A percentile compares a stretch with the other conserved stretches of the same genome.
These are phyloP conservation scores for Parathielavia hyrcaniae DNA, from an alignment of 495 filamentous ascomycete species.

Conservation along the genomic window DNA sequence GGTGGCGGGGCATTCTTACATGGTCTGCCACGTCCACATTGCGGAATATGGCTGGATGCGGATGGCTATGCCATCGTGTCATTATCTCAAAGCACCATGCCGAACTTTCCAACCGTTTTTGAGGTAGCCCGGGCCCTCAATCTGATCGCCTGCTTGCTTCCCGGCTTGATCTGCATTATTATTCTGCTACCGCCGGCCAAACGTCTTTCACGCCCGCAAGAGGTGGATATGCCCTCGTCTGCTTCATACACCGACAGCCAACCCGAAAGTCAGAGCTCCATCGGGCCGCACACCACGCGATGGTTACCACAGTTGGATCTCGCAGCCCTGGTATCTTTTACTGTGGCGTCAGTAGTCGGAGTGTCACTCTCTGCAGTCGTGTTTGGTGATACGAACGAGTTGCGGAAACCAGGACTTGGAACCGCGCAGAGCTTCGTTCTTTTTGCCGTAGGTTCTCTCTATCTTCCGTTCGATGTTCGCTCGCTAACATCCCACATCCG, in stretches of 20 bases:
- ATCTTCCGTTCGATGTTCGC: no score
- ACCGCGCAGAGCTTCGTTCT: constrained; percentile 20
- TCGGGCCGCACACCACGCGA: not conserved
- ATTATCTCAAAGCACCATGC: not conserved
- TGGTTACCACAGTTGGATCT: constrained; percentile 15
- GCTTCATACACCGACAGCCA: constrained; percentile 12
- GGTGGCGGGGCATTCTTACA: constrained; percentile 14
- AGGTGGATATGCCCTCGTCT: constrained; percentile 3
- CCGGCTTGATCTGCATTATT: not conserved
- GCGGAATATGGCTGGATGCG: not conserved
- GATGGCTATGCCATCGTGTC: not conserved
- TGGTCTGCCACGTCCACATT: not conserved
- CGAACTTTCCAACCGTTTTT: not conserved
- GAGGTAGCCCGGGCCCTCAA: not conserved
- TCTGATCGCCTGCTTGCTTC: not conserved
- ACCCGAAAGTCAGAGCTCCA: constrained; percentile 10
- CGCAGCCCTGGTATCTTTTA: constrained; percentile 1
- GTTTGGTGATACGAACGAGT: constrained; percentile 2
- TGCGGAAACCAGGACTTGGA: constrained; percentile 2
- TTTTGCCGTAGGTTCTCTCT: constrained; percentile 16
- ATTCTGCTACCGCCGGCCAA: not conserved
- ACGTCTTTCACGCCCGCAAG: no score
- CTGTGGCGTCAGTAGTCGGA: constrained; percentile 10
- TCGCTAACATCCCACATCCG: not conserved
- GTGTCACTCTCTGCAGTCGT: constrained; percentile 7